Evolutionary conservation across 805 yeast genomes (phyloP).

Genomic region (Zygotorulaspora danielsina): DNA sequence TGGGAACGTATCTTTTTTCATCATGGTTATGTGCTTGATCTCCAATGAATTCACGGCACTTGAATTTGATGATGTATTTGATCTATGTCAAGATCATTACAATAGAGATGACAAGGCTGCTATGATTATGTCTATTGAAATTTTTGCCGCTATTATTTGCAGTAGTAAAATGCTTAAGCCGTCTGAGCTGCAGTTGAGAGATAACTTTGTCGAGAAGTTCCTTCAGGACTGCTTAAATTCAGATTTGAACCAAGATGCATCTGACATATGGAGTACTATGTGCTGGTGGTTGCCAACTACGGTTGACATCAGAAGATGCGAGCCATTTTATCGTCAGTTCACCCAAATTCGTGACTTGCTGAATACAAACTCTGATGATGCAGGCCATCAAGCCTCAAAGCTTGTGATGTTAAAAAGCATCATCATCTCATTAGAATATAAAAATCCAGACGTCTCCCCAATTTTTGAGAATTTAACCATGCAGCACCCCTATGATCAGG

Average conservation of each 20-base stretch:
- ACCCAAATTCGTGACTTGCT: slow-evolving; percentile 41
- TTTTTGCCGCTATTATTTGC: slow-evolving; percentile 58
- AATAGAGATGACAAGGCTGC: slow-evolving; percentile 65
- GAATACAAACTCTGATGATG: slow-evolving; percentile 52
- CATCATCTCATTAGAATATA: slow-evolving; percentile 50
- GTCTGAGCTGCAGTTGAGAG: slow-evolving; percentile 39
- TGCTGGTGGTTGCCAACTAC: slow-evolving; percentile 70
- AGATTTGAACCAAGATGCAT: slow-evolving; percentile 70
- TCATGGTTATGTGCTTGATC: slow-evolving; percentile 46
- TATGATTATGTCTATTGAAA: slow-evolving; percentile 71
- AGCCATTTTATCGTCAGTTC: slow-evolving; percentile 45
- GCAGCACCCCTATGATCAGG: slow-evolving; percentile 67
- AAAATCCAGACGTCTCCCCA: slow-evolving; percentile 47
- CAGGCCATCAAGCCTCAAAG: slow-evolving; percentile 60
- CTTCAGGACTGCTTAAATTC: slow-evolving; percentile 45
- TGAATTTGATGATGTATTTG: slow-evolving; percentile 49
- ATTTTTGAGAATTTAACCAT: slow-evolving; percentile 41
- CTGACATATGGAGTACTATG: slow-evolving; percentile 69
- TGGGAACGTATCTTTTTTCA: slow-evolving; percentile 55
- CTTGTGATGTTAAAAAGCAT: slow-evolving; percentile 48
- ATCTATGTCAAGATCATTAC: slow-evolving; percentile 47
- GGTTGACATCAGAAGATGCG: slow-evolving; percentile 63
- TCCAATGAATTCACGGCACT: slow-evolving; percentile 41
- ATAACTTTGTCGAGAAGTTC: slow-evolving; percentile 43
- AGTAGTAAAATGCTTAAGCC: slow-evolving; percentile 43